These are phyloP conservation scores for Macaranga tanarius DNA, from an alignment of 441 rosid species.

Conservation along the genomic window DNA sequence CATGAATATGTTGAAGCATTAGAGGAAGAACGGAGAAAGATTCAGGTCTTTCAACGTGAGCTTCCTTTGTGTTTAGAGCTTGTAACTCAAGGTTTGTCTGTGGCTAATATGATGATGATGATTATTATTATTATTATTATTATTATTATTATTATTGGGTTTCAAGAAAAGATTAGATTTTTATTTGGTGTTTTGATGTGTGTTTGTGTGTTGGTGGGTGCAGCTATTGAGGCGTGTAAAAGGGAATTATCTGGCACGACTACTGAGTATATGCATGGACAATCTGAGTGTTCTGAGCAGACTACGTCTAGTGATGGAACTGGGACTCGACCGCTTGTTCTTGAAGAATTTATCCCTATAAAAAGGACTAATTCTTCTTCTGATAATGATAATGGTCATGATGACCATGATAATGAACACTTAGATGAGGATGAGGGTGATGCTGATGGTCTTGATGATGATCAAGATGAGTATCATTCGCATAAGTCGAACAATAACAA, in stretches of 20 bases:
- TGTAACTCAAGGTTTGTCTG: constrained; percentile 64
- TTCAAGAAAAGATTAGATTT: neutral
- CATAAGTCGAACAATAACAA: constrained; percentile 24
- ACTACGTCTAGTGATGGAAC: constrained; percentile 63
- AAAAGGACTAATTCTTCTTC: constrained; percentile 44
- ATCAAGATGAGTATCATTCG: constrained; percentile 41
- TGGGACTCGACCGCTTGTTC: constrained; percentile 36
- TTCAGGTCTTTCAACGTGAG: constrained; percentile 82
- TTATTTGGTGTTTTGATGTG: neutral
- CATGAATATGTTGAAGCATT: constrained; percentile 66
- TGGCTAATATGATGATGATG: too few species aligned
- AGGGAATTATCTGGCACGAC: constrained; percentile 70
- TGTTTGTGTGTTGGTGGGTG: constrained; percentile 3
- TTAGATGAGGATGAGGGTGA: neutral
- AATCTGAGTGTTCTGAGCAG: constrained; percentile 81
- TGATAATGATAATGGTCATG: constrained; percentile 28
- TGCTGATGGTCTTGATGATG: constrained; percentile 10
- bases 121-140: too few species aligned
- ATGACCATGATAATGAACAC: neutral
- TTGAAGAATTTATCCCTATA: constrained; percentile 82
- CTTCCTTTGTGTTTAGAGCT: constrained; percentile 93
- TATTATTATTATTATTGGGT: too few species aligned
- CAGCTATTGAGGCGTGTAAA: constrained; percentile 77
- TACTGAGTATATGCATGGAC: constrained; percentile 50
- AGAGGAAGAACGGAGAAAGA: constrained; percentile 77